phyloP scores from a whole-genome alignment of 306 rosid genomes.

The Castanea mollissima region DNA sequence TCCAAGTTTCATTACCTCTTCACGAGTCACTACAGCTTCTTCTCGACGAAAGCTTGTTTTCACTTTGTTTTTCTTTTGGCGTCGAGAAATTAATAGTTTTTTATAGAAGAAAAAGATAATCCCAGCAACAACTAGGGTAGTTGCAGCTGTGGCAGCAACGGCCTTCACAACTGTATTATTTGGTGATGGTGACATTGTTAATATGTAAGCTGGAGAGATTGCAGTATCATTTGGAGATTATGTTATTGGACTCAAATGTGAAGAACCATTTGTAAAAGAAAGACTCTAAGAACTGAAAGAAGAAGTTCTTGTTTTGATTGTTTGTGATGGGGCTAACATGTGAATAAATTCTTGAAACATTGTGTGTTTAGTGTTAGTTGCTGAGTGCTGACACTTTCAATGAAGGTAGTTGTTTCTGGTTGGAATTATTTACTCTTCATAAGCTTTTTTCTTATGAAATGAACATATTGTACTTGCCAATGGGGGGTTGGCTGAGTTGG shows the following conservation, averaged over 20 bases:
- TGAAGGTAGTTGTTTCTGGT: conserved; percentile 44
- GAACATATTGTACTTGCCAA: conserved; percentile 7
- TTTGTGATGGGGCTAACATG: too few species aligned
- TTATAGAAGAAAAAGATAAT: conserved; percentile 39
- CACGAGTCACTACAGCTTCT: conserved; percentile 22
- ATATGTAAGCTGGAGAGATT: neutral
- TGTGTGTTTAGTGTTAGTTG: conserved; percentile 18
- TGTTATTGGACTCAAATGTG: neutral
- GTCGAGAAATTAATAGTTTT: conserved; percentile 26
- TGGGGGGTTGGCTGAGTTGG: too few species aligned
- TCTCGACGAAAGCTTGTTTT: conserved; percentile 33
- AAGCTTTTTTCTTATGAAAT: conserved; percentile 9
- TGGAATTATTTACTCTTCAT: conserved; percentile 6
- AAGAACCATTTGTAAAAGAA: conserved; percentile 1
- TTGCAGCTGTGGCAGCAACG: conserved; percentile 52
- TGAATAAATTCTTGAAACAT: neutral
- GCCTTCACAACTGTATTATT: conserved; percentile 39
- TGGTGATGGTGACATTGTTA: conserved; percentile 32
- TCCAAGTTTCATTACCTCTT: conserved; percentile 37
- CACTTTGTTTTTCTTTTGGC: conserved; percentile 24
- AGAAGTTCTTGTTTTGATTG: neutral
- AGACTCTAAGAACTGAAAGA: neutral
- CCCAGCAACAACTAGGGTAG: conserved; percentile 32
- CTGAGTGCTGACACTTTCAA: conserved; percentile 45
- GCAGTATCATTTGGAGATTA: neutral